These are phyloP conservation scores for Penicillium sp. DNA, from an alignment of 2,329 filamentous ascomycete species.

Conservation along the genomic window DNA sequence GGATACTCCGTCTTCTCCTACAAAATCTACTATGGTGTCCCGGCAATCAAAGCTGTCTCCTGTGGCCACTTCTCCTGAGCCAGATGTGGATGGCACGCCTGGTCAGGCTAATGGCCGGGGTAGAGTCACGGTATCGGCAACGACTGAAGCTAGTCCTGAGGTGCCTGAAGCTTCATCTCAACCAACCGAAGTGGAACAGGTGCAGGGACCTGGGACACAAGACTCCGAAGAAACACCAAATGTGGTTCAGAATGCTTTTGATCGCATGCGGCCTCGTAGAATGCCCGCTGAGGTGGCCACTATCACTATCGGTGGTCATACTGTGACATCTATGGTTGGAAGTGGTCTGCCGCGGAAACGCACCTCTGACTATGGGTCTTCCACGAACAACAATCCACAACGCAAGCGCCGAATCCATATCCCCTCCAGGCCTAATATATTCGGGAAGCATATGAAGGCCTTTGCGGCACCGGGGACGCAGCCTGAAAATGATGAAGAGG, in stretches of 20 bases:
- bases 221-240: constrained; percentile 38
- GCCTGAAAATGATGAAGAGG: constrained; percentile 18
- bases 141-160: constrained; percentile 6
- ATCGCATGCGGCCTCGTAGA: constrained; percentile 64
- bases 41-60: constrained; percentile 1
- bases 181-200: constrained; percentile 1
- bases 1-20: constrained; percentile 18
- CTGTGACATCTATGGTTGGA: constrained; percentile 65
- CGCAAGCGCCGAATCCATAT: constrained; percentile 44
- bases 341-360: constrained; percentile 46
- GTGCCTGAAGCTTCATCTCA: constrained; percentile 15
- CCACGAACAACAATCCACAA: constrained; percentile 23
- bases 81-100: constrained; percentile 3
- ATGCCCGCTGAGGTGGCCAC: constrained; percentile 65
- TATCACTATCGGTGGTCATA: constrained; percentile 71
- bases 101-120: not conserved
- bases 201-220: constrained; percentile 5
- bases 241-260: constrained; percentile 60
- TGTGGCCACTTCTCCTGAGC: not conserved
- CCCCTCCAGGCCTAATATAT: constrained; percentile 38
- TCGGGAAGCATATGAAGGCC: constrained; percentile 49
- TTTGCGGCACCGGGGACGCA: constrained; percentile 59
- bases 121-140: not conserved
- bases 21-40: constrained; percentile 1
- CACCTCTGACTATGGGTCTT: constrained; percentile 28